A percentile compares a stretch with the other conserved stretches of the same genome.
Evolutionary conservation across 352 stramenopile genomes (phyloP).

Genomic region (Blastocystis sp.): DNA sequence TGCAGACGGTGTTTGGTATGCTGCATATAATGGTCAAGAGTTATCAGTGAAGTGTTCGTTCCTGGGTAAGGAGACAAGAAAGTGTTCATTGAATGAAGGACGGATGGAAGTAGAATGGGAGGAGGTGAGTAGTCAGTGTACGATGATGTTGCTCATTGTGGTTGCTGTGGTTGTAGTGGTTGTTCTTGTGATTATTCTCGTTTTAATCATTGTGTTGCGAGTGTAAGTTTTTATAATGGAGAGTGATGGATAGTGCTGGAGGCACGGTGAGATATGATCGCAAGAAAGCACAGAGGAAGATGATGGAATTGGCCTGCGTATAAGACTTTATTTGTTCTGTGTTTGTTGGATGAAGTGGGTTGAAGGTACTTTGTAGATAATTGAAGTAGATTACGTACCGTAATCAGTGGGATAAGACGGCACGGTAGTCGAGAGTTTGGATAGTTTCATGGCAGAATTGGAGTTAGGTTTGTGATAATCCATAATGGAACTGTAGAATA

Average conservation of each 20-base stretch:
- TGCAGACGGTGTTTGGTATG: not conserved
- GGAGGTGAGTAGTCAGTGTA: not conserved
- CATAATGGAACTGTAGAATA: too few species aligned
- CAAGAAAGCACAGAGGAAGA: slow-evolving; percentile 32
- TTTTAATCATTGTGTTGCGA: slow-evolving; percentile 13
- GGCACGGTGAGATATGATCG: not conserved
- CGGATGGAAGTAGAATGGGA: not conserved
- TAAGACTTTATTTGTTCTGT: not conserved
- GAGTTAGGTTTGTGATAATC: too few species aligned
- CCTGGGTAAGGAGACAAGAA: not conserved
- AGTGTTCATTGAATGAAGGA: not conserved
- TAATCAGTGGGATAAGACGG: too few species aligned
- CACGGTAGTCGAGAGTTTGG: too few species aligned
- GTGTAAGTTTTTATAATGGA: not conserved
- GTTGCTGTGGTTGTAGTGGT: slow-evolving; percentile 26
- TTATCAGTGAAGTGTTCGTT: not conserved
- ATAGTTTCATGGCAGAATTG: too few species aligned
- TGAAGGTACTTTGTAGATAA: too few species aligned
- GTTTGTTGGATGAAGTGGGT: not conserved
- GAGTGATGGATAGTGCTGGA: not conserved
- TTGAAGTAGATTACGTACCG: too few species aligned
- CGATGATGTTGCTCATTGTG: not conserved
- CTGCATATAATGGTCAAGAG: not conserved
- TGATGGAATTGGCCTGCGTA: slow-evolving; percentile 26
- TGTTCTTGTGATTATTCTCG: slow-evolving; percentile 12